Conservation (phyloP, 345 rosid genomes). For the Bruguiera sexangula region DNA sequence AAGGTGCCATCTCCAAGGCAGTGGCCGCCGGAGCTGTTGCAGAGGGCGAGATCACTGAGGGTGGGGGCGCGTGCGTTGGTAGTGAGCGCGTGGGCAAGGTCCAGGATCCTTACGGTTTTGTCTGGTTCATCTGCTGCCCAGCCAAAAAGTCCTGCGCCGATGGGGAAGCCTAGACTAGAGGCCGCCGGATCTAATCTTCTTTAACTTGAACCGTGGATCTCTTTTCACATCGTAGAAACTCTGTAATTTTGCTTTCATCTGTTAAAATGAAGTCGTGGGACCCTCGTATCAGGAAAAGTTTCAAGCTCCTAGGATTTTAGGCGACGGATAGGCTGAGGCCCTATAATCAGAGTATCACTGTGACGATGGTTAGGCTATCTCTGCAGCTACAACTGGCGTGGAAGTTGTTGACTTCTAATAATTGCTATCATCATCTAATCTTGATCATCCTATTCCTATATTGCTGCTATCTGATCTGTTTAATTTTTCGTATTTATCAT, state of each 20-base stretch:
- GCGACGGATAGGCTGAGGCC: too few relatives aligned
- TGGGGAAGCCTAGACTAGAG: conserved; percentile 41
- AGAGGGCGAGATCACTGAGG: conserved; percentile 47
- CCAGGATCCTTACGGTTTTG: conserved; percentile 76
- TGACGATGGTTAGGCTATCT: not conserved
- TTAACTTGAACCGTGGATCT: too few relatives aligned
- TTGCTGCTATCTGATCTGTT: too few relatives aligned
- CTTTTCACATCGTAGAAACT: not conserved
- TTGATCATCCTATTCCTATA: too few relatives aligned
- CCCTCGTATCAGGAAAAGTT: not conserved
- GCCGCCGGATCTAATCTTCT: conserved; percentile 4
- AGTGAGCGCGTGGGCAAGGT: conserved; percentile 54
- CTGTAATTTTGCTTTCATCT: not conserved
- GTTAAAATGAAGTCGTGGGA: conserved; percentile 4
- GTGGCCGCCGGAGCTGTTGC: conserved; percentile 63
- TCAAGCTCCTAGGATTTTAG: not conserved
- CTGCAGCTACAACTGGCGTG: not conserved
- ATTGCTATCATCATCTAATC: not conserved
- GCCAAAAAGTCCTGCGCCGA: conserved; percentile 26
- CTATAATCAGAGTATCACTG: too few relatives aligned
- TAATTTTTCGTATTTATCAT: too few relatives aligned
- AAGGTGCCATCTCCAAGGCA: conserved; percentile 58
- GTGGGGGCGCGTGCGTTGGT: conserved; percentile 36
- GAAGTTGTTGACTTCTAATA: not conserved
- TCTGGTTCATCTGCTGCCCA: conserved; percentile 61